Percentiles rank a stretch among this genome's conserved stretches.
Evolutionary conservation across 495 filamentous ascomycete genomes (phyloP).

Genomic region (Sabuloglossum arenarium): DNA sequence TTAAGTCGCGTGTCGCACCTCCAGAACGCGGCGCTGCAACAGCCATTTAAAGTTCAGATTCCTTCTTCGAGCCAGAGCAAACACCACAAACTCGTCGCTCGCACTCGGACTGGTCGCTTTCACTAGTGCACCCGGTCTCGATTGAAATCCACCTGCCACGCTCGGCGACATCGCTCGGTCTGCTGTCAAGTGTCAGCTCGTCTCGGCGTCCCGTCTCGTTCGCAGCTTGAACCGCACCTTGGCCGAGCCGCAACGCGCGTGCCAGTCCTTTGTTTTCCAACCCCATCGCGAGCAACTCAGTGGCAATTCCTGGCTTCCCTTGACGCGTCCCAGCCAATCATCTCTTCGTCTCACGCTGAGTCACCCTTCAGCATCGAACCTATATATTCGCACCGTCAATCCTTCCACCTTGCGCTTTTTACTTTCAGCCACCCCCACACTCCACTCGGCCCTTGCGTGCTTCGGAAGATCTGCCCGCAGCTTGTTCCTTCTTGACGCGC

Average conservation of each 20-base stretch:
- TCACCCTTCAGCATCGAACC: neutral
- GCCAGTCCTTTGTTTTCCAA: neutral
- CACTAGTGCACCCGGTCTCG: neutral
- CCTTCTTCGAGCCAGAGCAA: too few species aligned
- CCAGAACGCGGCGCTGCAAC: neutral
- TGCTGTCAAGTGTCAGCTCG: too few species aligned
- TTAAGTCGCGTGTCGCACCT: too few species aligned
- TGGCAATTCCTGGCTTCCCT: neutral
- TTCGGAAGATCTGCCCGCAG: neutral
- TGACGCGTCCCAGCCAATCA: neutral
- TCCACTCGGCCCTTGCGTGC: neutral
- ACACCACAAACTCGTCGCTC: too few species aligned
- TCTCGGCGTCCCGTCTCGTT: too few species aligned
- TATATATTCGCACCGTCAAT: neutral
- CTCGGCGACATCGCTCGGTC: neutral
- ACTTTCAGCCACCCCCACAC: conserved; percentile 2
- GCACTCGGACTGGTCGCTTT: neutral
- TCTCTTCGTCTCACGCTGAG: neutral
- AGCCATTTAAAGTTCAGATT: too few species aligned
- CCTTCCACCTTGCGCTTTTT: neutral
- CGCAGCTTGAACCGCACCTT: too few species aligned
- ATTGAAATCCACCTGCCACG: neutral
- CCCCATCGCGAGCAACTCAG: neutral
- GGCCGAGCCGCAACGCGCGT: neutral
- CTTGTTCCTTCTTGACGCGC: neutral